phyloP scores from a whole-genome alignment of 345 rosid species.

The Eucalyptus camaldulensis region DNA sequence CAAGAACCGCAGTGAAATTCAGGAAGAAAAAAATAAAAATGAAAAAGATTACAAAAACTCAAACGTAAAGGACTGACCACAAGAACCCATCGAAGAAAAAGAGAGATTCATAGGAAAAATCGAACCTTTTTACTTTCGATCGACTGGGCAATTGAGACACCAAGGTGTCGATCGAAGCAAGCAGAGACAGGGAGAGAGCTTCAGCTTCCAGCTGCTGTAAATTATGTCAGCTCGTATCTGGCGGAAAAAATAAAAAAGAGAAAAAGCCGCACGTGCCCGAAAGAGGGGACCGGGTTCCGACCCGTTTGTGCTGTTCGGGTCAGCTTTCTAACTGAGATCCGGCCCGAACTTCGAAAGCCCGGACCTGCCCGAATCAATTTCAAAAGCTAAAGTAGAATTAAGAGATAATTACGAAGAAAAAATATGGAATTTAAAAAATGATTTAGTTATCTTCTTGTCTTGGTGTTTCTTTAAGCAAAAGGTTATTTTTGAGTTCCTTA shows the following conservation, averaged over 20 bases:
- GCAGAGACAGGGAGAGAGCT: neutral
- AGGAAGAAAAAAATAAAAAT: fast-evolving
- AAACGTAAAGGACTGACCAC: neutral
- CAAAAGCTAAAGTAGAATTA: neutral
- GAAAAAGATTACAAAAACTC: neutral
- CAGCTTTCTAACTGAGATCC: neutral
- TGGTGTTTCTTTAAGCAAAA: neutral
- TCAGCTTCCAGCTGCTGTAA: neutral
- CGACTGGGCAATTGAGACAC: neutral
- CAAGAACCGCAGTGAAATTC: neutral
- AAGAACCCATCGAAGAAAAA: neutral
- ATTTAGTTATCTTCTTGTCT: neutral
- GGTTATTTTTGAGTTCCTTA: neutral
- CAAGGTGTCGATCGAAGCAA: neutral
- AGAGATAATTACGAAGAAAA: neutral
- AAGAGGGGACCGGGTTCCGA: neutral
- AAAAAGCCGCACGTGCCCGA: neutral
- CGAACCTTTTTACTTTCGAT: neutral
- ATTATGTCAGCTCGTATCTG: neutral
- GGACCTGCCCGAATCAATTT: neutral
- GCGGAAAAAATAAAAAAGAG: neutral
- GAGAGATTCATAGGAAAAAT: neutral
- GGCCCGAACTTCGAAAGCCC: neutral
- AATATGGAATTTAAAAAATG: neutral
- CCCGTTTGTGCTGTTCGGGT: neutral